Conservation (phyloP, 73 alveolate species). For the Paramecium sexaurelia region DNA sequence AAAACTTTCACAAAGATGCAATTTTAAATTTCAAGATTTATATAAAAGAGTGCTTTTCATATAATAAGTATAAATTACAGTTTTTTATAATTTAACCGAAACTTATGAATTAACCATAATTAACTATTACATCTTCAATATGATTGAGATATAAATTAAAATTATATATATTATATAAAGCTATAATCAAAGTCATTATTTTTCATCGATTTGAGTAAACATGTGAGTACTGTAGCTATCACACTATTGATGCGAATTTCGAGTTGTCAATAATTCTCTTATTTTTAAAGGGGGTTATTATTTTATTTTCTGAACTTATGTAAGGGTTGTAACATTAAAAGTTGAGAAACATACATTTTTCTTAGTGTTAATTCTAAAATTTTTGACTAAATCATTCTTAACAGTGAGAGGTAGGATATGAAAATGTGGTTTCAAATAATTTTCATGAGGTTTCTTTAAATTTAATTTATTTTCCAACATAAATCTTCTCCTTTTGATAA, state of each 20-base stretch:
- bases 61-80: neutral
- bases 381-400: neutral
- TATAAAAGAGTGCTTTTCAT: slow-evolving; percentile 24
- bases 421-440: neutral
- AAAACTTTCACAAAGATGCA: neutral
- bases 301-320: neutral
- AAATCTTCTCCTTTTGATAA: slow-evolving; percentile 1
- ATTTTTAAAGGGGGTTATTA: neutral
- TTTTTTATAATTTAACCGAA: no score
- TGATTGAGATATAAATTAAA: neutral
- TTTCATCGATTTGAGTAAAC: slow-evolving; percentile 1
- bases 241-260: neutral
- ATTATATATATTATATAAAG: neutral
- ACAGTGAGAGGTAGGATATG: slow-evolving; percentile 10
- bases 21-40: no score
- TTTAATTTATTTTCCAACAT: slow-evolving; percentile 29
- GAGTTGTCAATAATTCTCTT: neutral
- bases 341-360: neutral
- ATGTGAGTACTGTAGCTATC: slow-evolving; percentile 25
- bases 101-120: neutral
- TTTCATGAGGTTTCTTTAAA: neutral
- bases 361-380: neutral
- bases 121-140: neutral
- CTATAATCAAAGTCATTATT: neutral
- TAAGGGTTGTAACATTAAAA: neutral